Conservation (phyloP, 805 yeast genomes). For the Lipomyces yamadae region DNA sequence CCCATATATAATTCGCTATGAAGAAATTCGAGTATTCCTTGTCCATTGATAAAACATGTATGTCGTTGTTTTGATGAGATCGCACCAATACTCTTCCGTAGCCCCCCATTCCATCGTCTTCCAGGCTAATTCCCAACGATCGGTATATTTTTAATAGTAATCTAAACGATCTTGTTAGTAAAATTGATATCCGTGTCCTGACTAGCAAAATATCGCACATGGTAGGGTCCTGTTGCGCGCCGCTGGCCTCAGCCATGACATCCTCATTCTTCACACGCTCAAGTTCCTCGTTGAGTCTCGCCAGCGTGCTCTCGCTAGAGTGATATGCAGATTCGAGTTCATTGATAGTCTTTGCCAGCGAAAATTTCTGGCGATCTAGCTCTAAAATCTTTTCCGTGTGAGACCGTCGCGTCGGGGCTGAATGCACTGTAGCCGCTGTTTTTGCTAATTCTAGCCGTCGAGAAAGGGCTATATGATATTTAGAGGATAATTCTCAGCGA, state of each 20-base stretch:
- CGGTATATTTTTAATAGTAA: conserved; percentile 34
- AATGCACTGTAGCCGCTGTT: conserved; percentile 22
- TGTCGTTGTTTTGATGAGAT: conserved; percentile 33
- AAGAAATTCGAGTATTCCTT: conserved; percentile 67
- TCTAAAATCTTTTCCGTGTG: conserved; percentile 32
- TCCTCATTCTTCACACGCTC: conserved; percentile 32
- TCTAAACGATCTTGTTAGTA: conserved; percentile 5
- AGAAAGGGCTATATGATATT: conserved; percentile 25
- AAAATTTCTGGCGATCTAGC: conserved; percentile 36
- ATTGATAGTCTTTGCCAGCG: conserved; percentile 38
- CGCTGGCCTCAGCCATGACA: conserved; percentile 21
- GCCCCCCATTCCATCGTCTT: conserved; percentile 30
- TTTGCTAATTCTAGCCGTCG: conserved; percentile 32
- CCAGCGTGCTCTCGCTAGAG: conserved; percentile 31
- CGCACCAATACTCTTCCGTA: conserved; percentile 33
- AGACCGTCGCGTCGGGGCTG: conserved; percentile 19
- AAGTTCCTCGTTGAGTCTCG: conserved; percentile 31
- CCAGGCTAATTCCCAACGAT: conserved; percentile 35
- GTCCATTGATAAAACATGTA: conserved; percentile 38
- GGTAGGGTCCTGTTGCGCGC: conserved; percentile 34
- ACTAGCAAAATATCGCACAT: conserved; percentile 18
- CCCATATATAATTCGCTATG: conserved; percentile 79
- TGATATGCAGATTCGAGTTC: conserved; percentile 37
- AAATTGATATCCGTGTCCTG: background rate
- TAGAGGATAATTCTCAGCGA: background rate